These are phyloP conservation scores for Setaria viridis DNA, from an alignment of 202 grass and related monocot species.

Conservation along the genomic window DNA sequence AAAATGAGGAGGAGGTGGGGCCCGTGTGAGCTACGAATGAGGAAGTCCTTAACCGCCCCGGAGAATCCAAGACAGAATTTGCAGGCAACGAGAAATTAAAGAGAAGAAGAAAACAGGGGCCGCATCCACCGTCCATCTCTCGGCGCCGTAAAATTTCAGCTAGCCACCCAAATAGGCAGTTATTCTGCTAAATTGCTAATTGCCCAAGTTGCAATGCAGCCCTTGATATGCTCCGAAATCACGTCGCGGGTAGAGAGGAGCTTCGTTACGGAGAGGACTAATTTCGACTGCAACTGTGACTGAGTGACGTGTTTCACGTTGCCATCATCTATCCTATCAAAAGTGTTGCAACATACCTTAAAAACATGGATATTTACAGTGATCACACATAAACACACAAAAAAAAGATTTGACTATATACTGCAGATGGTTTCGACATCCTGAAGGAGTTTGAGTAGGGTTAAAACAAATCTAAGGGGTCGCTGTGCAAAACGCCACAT, in stretches of 20 bases:
- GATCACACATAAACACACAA: background rate
- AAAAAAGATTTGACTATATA: too few species aligned
- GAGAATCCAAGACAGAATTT: conserved; percentile 25
- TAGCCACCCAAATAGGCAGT: background rate
- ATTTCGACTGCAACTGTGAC: background rate
- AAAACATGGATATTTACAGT: background rate
- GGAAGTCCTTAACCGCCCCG: conserved; percentile 24
- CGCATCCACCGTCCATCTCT: background rate
- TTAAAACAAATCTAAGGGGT: background rate
- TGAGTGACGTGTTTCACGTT: background rate
- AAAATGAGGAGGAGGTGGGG: background rate
- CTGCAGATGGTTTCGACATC: background rate
- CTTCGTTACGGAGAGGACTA: background rate
- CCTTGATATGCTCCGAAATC: background rate
- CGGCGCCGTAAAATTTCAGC: background rate
- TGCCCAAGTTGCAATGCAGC: background rate
- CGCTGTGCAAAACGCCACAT: background rate
- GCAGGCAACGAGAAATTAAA: background rate
- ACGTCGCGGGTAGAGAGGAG: background rate
- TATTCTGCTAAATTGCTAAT: background rate
- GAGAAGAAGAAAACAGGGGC: background rate
- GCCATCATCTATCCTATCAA: too few species aligned
- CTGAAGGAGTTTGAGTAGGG: background rate
- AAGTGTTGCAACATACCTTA: background rate
- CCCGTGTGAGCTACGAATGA: conserved; percentile 5